Base-by-base conservation (phyloP, 2,329 filamentous ascomycete species). In the Colletotrichum sp. region DNA sequence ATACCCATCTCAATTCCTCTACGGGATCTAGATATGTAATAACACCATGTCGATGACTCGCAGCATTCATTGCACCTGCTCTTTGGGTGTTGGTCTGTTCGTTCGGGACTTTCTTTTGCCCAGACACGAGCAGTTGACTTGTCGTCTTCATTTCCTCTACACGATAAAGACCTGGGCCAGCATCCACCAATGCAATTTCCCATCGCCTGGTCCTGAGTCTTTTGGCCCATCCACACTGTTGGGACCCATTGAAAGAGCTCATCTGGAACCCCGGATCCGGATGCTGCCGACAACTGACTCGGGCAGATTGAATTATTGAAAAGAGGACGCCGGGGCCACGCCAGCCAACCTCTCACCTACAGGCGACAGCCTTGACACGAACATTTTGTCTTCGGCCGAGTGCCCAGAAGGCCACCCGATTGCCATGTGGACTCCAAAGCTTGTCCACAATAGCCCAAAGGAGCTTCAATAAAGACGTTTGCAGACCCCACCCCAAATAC, bases 1-100 rank as follows among this genome's bases (percentile, higher is more conserved):
- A 76, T 76, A 76, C 74, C 74, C 74, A 73, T 69, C 57, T 65
- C 64, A 59, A 73, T 74, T 69, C 74, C 70, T 76, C 44, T 73
- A 21, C 44, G 44, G 49, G 44, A 52, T 65, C 10, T 68, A 68
- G 49, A 68, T 52, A 52, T 65, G 72, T 76, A 69, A 69, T 39
- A 73, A 49, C 21, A 65, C 55, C 59, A 34, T 60, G 49, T 73
- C 44, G n/a, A 59, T 76, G 70, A 69, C 74, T 73, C 70, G 65
- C 60, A 55, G 44, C 36, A 18, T 21, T 13, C 15, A 5, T 34
- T 24, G 26, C 44, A 52, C 44, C 44, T 52, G n/a, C 44, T 52
- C 4, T 52, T 52, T 52, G 10, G 44, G 44, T 52, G n/a, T 52
- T 52, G 44, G 44, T 52, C 39, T 52, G 6, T 8, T 49, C n/a